Base-by-base conservation (phyloP, 2,329 filamentous ascomycete species). In the Talaromyces piceae region DNA sequence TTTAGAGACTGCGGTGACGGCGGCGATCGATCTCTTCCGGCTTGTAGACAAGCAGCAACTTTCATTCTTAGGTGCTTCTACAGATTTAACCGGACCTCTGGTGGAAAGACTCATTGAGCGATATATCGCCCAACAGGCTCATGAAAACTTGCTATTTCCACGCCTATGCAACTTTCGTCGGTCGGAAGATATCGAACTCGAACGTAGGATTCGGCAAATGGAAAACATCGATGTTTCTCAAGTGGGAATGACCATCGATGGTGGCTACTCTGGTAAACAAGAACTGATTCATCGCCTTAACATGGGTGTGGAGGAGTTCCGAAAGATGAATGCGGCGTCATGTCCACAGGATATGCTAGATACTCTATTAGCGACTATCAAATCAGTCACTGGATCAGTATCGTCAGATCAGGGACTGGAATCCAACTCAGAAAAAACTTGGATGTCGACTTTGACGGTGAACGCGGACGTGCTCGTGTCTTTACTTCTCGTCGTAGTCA, bases 101-200 rank as follows among this genome's bases (percentile, higher is more conserved):
- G 91, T 98, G 1, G 94, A 98, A 71, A 84, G 88, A 55, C 77
- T 98, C 61, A 96, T 98, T 57, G 93, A 98, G 69, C 84, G 90
- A 45, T 96, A 98, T 69, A 83, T 98, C 39, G 83, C 88, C 0
- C 93, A 97, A 65, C 91, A 95, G 66, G 82, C 97, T 5, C 91
- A 98, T 60, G 86, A 91, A 62, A 72, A 77, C 0, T 78, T 94
- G 25, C 74, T 98, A 8, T 98, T 95, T 62, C 88, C 91, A 0
- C 81, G 86, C 43, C 73, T 98, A 20, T 88, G 84, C 64, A 78
- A 83, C 2, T 81, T 94, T 58, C 87, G 89, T 58, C 80, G 86
- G 47, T 77, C 82, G 0, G 91, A 96, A 57, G 93, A 98, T 62
- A 74, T 87, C 7, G 90, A 96, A 60, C 75, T 98, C 5, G 91